Conservation (phyloP, 2,329 filamentous ascomycete species). For the Cladophialophora exuberans region DNA sequence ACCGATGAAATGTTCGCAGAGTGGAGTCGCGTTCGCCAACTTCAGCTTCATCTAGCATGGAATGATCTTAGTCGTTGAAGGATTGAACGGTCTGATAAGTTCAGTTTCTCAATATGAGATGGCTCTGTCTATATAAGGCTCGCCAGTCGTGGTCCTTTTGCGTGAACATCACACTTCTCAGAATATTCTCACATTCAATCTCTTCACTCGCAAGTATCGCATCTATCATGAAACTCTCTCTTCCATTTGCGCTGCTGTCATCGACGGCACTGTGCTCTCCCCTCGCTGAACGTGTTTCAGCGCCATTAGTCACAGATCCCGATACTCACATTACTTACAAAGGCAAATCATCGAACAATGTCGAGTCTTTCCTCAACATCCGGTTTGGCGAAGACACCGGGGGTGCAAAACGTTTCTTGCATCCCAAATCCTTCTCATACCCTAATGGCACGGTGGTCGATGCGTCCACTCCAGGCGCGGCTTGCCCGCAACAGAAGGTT, state of each 20-base stretch:
- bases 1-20: not conserved
- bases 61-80: not conserved
- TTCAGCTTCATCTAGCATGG: not conserved
- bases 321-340: constrained; percentile 23
- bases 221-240: not conserved
- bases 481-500: constrained; percentile 26
- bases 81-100: not conserved
- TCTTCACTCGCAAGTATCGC: not conserved
- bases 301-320: not conserved
- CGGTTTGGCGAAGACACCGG: constrained; percentile 35
- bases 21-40: not conserved
- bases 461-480: constrained; percentile 29
- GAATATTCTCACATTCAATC: not conserved
- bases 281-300: not conserved
- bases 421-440: constrained; percentile 30
- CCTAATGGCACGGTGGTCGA: constrained; percentile 31
- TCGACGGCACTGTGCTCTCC: not conserved
- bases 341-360: constrained; percentile 27
- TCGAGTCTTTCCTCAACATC: constrained; percentile 33
- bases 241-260: not conserved
- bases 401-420: constrained; percentile 35
- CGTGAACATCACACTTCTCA: not conserved
- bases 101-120: not conserved
- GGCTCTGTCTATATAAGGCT: not conserved
- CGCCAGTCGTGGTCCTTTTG: not conserved